Evolutionary conservation across 352 stramenopile species (phyloP).

Genomic region (Globisporangium takayamanum): DNA sequence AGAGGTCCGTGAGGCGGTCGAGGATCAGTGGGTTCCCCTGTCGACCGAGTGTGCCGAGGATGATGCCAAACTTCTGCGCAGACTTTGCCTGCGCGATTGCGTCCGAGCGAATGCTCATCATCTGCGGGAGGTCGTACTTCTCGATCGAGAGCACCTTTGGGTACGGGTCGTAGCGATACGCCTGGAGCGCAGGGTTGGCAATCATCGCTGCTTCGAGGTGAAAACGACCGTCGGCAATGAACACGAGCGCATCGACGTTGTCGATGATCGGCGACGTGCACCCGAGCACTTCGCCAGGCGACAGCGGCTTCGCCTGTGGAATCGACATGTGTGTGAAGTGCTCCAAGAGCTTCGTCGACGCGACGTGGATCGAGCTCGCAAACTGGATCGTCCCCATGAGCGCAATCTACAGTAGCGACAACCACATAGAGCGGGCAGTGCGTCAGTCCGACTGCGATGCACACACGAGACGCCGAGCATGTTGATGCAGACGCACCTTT

Average conservation of each 20-base stretch:
- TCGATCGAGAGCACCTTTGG: constrained; percentile 95
- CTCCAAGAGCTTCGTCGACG: constrained; percentile 60
- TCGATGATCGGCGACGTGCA: constrained; percentile 96
- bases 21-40: constrained; percentile 98
- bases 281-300: constrained; percentile 96
- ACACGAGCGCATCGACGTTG: constrained; percentile 93
- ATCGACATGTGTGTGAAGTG: constrained; percentile 82
- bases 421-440: neutral
- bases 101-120: constrained; percentile 90
- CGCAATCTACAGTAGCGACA: constrained; percentile 41
- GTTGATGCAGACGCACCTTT: constrained; percentile 32
- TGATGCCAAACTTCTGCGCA: constrained; percentile 93
- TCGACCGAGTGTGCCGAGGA: constrained; percentile 97
- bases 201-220: constrained; percentile 99
- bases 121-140: constrained; percentile 94
- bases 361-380: constrained; percentile 85
- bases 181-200: constrained; percentile 92
- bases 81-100: constrained; percentile 68
- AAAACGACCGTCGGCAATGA: constrained; percentile 98
- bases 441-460: neutral
- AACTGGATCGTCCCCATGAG: constrained; percentile 97
- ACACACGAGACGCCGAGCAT: neutral
- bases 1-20: constrained; percentile 85
- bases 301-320: constrained; percentile 97
- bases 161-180: constrained; percentile 99